A percentile compares a stretch with the other conserved stretches of the same genome.
phyloP scores from a whole-genome alignment of 805 yeast species.

The Nakazawaea ishiwadae region DNA sequence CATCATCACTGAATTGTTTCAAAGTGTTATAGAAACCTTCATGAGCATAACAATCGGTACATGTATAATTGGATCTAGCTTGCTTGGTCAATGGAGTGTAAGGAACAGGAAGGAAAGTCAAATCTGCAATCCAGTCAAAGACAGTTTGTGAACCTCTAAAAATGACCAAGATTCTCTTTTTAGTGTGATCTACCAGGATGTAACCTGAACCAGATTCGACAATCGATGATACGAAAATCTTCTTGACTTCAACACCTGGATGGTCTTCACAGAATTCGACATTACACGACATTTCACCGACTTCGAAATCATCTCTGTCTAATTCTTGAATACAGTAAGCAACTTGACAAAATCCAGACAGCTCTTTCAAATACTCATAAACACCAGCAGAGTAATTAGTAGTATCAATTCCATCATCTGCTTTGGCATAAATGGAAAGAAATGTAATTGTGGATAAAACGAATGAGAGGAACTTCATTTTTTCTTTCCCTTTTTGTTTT shows the following conservation, averaged over 20 bases:
- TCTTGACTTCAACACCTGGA: constrained; percentile 30
- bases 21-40: constrained; percentile 20
- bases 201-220: constrained; percentile 51
- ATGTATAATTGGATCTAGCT: neutral
- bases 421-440: neutral
- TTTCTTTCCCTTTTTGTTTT: too few species aligned
- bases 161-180: constrained; percentile 39
- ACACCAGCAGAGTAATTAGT: constrained; percentile 12
- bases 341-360: constrained; percentile 28
- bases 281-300: constrained; percentile 29
- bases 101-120: constrained; percentile 39
- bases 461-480: neutral
- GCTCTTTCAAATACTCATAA: constrained; percentile 25
- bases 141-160: constrained; percentile 63
- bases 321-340: constrained; percentile 29
- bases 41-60: constrained; percentile 1
- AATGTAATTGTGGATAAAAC: neutral
- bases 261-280: constrained; percentile 23
- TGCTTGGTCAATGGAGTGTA: constrained; percentile 36
- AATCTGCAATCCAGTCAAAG: constrained; percentile 62
- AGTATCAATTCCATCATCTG: constrained; percentile 2
- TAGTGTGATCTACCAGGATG: constrained; percentile 42
- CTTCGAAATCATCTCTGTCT: constrained; percentile 18
- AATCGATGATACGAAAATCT: constrained; percentile 34
- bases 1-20: constrained; percentile 9